Evolutionary conservation across 768 basidiomycete species (phyloP), one percentile per base, ranked within the genome.

Genomic region (Psilocybe cyanescens): DNA sequence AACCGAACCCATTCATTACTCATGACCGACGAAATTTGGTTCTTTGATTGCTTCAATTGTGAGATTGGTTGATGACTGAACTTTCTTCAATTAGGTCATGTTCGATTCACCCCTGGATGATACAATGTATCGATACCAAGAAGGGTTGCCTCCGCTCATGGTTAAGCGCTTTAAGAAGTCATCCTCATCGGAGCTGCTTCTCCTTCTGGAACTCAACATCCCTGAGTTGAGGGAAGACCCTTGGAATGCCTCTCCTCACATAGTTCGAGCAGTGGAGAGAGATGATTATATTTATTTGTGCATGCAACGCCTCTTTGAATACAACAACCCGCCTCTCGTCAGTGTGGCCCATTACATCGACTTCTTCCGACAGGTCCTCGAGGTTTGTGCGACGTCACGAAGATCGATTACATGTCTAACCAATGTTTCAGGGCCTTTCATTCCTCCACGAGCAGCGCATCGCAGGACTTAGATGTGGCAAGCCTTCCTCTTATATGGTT

Each of bases 241-340:
- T 0, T 85, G 84, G 84, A 86, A 86, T 63, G 78, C 83, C 4
- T 71, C 76, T 8, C 84, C 83, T 3, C 81, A 80, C 47, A 71
- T 86, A 8, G 67, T 82, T 12, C 73, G 76, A 59, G 77, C 77
- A 1, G 76, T 83, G 0, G 76, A 82, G 59, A 76, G 79, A 30
- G 78, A 70, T n/a, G 75, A 77, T 12, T 65, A 71, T 28, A 74
- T 78, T 3, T 81, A 78, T 53, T 66, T 84, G 5, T 81, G 79
- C 65, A 71, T 84, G 67, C 79, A 81, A 57, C 75, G 77, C 17
- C 77, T 84, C 29, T 73, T 72, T 24, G 74, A 78, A 64, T 83
- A 75, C 68, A 75, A 81, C 64, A 65, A 78, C 8, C 83, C 83
- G 11, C 80, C 80, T 6, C 75, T 85, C 44, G 65, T 75, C 52